These are phyloP conservation scores for Proliferodiscus dingleyae DNA, from an alignment of 2,329 filamentous ascomycete genomes.

Conservation along the genomic window DNA sequence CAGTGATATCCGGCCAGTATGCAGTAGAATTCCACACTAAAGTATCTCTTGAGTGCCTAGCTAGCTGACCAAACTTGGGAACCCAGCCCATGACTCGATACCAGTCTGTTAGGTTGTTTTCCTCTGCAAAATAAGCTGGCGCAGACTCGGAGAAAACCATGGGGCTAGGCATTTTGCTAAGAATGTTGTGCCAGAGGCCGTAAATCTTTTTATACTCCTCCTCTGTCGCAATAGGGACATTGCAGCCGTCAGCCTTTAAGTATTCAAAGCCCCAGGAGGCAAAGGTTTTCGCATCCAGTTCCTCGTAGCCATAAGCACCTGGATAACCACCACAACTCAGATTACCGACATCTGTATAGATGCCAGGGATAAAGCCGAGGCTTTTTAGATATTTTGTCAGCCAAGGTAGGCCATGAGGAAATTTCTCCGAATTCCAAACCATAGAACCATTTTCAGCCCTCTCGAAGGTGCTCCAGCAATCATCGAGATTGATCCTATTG, in stretches of 20 bases:
- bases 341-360: slow-evolving; percentile 51
- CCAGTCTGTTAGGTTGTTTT: slow-evolving; percentile 37
- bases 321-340: slow-evolving; percentile 50
- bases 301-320: slow-evolving; percentile 52
- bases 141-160: slow-evolving; percentile 36
- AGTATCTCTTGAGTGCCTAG: slow-evolving; percentile 32
- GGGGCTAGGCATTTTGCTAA: slow-evolving; percentile 19
- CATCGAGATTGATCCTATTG: slow-evolving; percentile 55
- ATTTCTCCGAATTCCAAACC: slow-evolving; percentile 44
- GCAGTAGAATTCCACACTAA: slow-evolving; percentile 25
- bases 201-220: slow-evolving; percentile 37
- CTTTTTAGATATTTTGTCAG: slow-evolving; percentile 51
- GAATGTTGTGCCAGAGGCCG: slow-evolving; percentile 39
- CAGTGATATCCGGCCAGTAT: slow-evolving; percentile 26
- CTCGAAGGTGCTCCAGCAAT: slow-evolving; percentile 53
- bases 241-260: slow-evolving; percentile 55
- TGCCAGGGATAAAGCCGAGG: slow-evolving; percentile 56
- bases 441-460: slow-evolving; percentile 38
- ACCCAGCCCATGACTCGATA: slow-evolving; percentile 43
- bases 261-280: slow-evolving; percentile 55
- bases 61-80: slow-evolving; percentile 33
- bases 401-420: slow-evolving; percentile 54
- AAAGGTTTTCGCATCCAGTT: slow-evolving; percentile 51
- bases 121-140: slow-evolving; percentile 46
- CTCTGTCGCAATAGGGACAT: slow-evolving; percentile 32